A percentile compares a stretch with the other conserved stretches of the same genome.
Conservation (phyloP, 2,329 filamentous ascomycete species). For the Endocalyx cinctus region DNA sequence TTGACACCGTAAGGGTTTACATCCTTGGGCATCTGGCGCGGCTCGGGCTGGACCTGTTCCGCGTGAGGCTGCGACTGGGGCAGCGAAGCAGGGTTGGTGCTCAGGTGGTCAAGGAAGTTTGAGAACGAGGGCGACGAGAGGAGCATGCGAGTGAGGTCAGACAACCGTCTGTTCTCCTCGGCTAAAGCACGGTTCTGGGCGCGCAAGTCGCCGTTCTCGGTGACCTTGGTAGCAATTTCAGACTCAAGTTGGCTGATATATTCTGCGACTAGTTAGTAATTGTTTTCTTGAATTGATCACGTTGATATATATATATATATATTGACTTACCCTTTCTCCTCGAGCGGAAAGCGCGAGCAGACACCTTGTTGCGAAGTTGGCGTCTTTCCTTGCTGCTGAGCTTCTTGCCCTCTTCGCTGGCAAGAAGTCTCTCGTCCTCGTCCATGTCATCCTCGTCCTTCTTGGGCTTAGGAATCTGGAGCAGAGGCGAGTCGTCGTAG, state of each 20-base stretch:
- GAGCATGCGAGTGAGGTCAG: conserved; percentile 75
- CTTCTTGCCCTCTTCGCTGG: conserved; percentile 95
- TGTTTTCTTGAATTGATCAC: conserved; percentile 39
- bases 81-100: conserved; percentile 49
- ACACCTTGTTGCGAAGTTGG: conserved; percentile 98
- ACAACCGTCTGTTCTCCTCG: conserved; percentile 80
- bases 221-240: conserved; percentile 78
- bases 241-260: conserved; percentile 93
- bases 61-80: conserved; percentile 33
- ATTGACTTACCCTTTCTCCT: conserved; percentile 82
- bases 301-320: conserved; percentile 1
- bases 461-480: conserved; percentile 68
- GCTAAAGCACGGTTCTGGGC: conserved; percentile 74
- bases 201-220: conserved; percentile 77
- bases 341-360: conserved; percentile 95
- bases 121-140: conserved; percentile 78
- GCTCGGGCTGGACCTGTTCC: conserved; percentile 39
- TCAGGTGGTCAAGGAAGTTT: conserved; percentile 70
- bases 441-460: conserved; percentile 99
- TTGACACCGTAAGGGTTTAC: conserved; percentile 52
- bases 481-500: conserved; percentile 46
- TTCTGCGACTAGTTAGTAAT: conserved; percentile 66
- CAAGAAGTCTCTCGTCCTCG: conserved; percentile 67
- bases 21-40: conserved; percentile 59
- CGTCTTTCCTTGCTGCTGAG: conserved; percentile 96